Evolutionary conservation across 306 rosid species (phyloP).

Genomic region (Prunus fruticosa): DNA sequence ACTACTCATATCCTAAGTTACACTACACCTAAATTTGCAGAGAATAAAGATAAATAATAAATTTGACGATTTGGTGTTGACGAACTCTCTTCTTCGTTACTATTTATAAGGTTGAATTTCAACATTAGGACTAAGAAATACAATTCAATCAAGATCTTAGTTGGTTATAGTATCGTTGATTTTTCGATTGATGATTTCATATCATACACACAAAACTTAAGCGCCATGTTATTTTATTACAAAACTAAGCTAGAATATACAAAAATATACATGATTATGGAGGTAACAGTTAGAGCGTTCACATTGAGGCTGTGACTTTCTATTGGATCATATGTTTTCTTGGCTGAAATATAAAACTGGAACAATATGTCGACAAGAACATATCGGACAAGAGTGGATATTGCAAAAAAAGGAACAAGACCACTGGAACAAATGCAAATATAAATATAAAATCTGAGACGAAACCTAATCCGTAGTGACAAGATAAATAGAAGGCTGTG

Average conservation of each 20-base stretch:
- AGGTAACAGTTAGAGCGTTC: neutral
- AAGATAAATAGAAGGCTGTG: constrained; percentile 38
- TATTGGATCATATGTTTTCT: constrained; percentile 17
- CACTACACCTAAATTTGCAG: no score
- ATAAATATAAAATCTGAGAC: constrained; percentile 24
- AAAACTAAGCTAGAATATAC: neutral
- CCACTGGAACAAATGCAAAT: constrained; percentile 31
- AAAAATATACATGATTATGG: neutral
- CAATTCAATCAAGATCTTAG: no score
- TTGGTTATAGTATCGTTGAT: no score
- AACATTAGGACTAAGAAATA: no score
- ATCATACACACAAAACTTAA: neutral
- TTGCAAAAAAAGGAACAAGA: constrained; percentile 25
- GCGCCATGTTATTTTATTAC: no score
- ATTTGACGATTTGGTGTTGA: no score
- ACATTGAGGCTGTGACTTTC: neutral
- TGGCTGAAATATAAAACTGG: constrained; percentile 36
- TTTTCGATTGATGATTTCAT: no score
- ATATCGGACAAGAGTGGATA: constrained; percentile 40
- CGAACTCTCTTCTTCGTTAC: no score
- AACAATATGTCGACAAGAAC: constrained; percentile 31
- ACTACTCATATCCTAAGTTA: no score
- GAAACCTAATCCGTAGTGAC: constrained; percentile 23
- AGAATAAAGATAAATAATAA: no score
- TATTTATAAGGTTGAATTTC: no score